These are phyloP conservation scores for Pulicaria dysenterica DNA, from an alignment of 129 eudicot genomes.

Conservation along the genomic window DNA sequence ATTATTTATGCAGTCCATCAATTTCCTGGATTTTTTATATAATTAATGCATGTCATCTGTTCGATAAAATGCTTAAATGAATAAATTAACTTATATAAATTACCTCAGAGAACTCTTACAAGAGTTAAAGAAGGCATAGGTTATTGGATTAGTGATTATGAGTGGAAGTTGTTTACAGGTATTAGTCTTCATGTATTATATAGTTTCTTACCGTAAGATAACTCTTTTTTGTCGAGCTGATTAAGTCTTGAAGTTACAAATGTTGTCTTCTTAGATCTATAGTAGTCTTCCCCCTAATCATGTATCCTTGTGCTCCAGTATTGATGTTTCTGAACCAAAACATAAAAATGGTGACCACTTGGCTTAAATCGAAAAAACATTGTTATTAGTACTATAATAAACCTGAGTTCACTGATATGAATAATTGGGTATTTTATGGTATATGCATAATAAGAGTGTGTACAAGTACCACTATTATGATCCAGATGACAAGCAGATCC, in stretches of 20 bases:
- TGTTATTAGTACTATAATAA: neutral
- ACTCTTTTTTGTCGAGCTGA: constrained; percentile 1
- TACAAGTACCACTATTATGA: neutral
- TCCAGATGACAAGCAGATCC: neutral
- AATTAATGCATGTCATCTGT: too few relatives aligned
- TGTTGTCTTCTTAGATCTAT: neutral
- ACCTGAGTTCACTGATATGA: neutral
- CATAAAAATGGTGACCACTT: neutral
- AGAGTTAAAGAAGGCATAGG: too few relatives aligned
- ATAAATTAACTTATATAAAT: too few relatives aligned
- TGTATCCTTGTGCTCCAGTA: constrained; percentile 9
- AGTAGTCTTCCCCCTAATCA: neutral
- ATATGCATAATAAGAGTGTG: neutral
- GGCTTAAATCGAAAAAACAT: constrained; percentile 8
- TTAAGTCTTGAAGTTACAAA: neutral
- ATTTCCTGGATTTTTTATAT: too few relatives aligned
- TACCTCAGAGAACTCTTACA: too few relatives aligned
- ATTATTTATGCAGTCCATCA: too few relatives aligned
- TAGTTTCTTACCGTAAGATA: constrained; percentile 12
- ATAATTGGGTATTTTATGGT: neutral
- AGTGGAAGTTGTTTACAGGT: constrained; percentile 99
- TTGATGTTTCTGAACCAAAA: constrained; percentile 14
- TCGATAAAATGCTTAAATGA: too few relatives aligned
- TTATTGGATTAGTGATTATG: too few relatives aligned
- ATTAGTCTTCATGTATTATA: constrained; percentile 9